phyloP scores from a whole-genome alignment of 805 yeast species.

The Candida endomychidarum region DNA sequence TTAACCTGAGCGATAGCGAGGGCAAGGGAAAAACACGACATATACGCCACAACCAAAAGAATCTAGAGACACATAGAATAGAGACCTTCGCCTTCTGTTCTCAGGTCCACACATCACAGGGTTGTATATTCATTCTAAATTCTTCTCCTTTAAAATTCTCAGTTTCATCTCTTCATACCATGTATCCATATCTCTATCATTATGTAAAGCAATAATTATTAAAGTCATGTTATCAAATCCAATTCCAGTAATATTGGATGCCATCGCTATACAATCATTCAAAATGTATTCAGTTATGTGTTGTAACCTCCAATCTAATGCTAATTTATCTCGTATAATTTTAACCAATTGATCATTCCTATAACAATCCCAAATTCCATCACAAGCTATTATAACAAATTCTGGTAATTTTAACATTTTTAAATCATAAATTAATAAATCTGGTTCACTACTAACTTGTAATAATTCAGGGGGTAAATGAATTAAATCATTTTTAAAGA shows the following conservation, averaged over 20 bases:
- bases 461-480: slow-evolving; percentile 43
- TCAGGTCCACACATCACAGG: neutral
- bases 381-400: slow-evolving; percentile 44
- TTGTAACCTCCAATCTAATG: slow-evolving; percentile 56
- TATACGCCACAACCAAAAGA: no score
- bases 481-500: slow-evolving; percentile 26
- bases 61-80: no score
- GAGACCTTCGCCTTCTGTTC: neutral
- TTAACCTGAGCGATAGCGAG: no score
- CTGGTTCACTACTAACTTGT: slow-evolving; percentile 47
- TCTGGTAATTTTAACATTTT: slow-evolving; percentile 25
- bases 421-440: slow-evolving; percentile 38
- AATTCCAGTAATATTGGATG: slow-evolving; percentile 70
- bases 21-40: no score
- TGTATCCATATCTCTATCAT: slow-evolving; percentile 40
- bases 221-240: slow-evolving; percentile 85
- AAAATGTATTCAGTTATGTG: slow-evolving; percentile 59
- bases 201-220: slow-evolving; percentile 64
- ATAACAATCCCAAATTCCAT: slow-evolving; percentile 50
- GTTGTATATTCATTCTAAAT: slow-evolving; percentile 1
- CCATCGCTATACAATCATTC: slow-evolving; percentile 68
- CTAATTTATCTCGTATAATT: slow-evolving; percentile 56
- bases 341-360: slow-evolving; percentile 55
- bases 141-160: slow-evolving; percentile 28
- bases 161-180: slow-evolving; percentile 60